phyloP scores from a whole-genome alignment of 2,329 filamentous ascomycete species.

The Arthrobotrys megalospora region DNA sequence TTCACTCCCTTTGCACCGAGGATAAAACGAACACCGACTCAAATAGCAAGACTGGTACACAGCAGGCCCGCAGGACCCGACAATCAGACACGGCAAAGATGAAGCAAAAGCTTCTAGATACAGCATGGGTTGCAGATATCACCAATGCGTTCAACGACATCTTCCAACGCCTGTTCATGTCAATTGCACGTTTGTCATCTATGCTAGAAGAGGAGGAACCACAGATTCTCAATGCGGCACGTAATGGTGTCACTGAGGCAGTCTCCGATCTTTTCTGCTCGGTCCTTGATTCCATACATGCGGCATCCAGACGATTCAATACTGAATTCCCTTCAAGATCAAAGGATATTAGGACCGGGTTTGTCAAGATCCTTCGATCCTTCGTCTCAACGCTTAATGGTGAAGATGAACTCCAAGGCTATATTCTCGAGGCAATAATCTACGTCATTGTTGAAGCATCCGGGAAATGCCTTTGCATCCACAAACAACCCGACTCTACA shows the following conservation, averaged over 20 bases:
- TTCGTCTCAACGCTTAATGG: slow-evolving; percentile 51
- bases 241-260: slow-evolving; percentile 14
- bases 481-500: not conserved
- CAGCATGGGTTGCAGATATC: slow-evolving; percentile 37
- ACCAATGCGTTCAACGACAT: slow-evolving; percentile 47
- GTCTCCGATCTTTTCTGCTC: slow-evolving; percentile 48
- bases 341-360: slow-evolving; percentile 59
- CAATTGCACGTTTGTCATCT: slow-evolving; percentile 25
- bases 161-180: slow-evolving; percentile 55
- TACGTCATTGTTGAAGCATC: slow-evolving; percentile 61
- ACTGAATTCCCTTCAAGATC: slow-evolving; percentile 8
- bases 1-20: slow-evolving; percentile 26
- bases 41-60: not conserved
- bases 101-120: slow-evolving; percentile 34
- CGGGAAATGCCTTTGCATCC: slow-evolving; percentile 51
- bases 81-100: slow-evolving; percentile 29
- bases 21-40: slow-evolving; percentile 9
- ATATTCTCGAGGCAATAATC: slow-evolving; percentile 61
- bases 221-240: slow-evolving; percentile 9
- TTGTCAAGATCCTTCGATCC: slow-evolving; percentile 49
- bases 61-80: slow-evolving; percentile 33
- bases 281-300: slow-evolving; percentile 58
- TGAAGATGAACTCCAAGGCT: slow-evolving; percentile 46
- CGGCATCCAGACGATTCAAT: slow-evolving; percentile 52
- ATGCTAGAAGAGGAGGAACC: slow-evolving; percentile 21